Evolutionary conservation across 805 yeast genomes (phyloP).

Genomic region (Clavispora fructus): DNA sequence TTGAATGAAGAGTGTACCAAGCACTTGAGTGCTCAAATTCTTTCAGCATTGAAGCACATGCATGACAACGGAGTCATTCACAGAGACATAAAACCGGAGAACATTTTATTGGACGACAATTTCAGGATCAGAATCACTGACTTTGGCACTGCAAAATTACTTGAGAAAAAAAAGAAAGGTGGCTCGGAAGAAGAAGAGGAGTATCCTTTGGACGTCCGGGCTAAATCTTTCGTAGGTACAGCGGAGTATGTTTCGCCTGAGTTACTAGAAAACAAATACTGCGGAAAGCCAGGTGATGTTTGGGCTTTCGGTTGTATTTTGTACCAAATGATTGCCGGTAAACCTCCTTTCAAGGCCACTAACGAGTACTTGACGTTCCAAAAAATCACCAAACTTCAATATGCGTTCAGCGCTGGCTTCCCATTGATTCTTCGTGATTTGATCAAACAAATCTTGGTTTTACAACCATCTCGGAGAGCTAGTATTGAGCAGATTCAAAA

Average conservation of each 20-base stretch:
- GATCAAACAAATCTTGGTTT: conserved; percentile 57
- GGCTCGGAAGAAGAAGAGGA: conserved; percentile 32
- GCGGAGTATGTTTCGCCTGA: conserved; percentile 86
- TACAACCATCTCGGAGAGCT: conserved; percentile 67
- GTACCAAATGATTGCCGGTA: conserved; percentile 61
- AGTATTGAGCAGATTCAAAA: conserved; percentile 51
- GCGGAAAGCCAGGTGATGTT: conserved; percentile 55
- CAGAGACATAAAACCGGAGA: conserved; percentile 81
- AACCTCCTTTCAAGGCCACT: conserved; percentile 77
- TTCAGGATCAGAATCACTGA: conserved; percentile 69
- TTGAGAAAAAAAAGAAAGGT: conserved; percentile 45
- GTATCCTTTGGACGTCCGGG: conserved; percentile 63
- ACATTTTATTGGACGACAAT: conserved; percentile 59
- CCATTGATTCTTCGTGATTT: conserved; percentile 59
- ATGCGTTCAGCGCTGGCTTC: conserved; percentile 61
- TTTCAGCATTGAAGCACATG: conserved; percentile 69
- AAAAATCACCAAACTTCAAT: conserved; percentile 73
- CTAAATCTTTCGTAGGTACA: conserved; percentile 81
- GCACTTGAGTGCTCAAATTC: conserved; percentile 67
- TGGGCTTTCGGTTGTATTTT: conserved; percentile 62
- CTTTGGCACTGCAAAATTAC: conserved; percentile 76
- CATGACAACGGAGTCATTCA: conserved; percentile 74
- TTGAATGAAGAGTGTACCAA: conserved; percentile 63
- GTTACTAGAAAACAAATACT: conserved; percentile 63
- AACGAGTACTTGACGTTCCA: conserved; percentile 80